These are phyloP conservation scores for Fagopyrum esculentum DNA, from an alignment of 148 eudicot species.

Conservation along the genomic window DNA sequence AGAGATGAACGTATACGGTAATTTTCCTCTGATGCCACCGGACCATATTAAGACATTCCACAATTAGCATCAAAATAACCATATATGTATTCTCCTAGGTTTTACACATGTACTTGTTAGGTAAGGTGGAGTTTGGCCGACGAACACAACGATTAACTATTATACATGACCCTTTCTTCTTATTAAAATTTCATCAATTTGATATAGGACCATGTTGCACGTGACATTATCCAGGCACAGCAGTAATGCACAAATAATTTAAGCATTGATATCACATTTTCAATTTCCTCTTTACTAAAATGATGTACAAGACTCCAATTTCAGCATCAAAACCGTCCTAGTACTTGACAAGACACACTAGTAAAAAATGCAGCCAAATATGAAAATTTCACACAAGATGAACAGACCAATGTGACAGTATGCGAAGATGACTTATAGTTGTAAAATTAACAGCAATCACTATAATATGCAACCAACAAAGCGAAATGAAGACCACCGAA, in stretches of 20 bases:
- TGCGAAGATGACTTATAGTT: neutral
- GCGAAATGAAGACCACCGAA: neutral
- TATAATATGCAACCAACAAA: neutral
- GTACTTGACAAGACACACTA: neutral
- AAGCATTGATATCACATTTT: constrained; percentile 4
- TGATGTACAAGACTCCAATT: neutral
- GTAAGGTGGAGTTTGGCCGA: neutral
- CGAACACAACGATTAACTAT: neutral
- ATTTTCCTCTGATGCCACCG: neutral
- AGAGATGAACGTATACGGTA: neutral
- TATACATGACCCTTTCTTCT: neutral
- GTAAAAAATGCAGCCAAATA: neutral
- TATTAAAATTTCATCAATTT: neutral
- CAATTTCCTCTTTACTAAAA: neutral
- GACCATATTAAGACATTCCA: neutral
- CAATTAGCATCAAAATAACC: neutral
- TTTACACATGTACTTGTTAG: neutral
- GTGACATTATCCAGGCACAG: neutral
- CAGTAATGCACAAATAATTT: neutral
- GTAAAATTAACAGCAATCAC: neutral
- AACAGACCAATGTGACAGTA: neutral
- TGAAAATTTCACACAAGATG: neutral
- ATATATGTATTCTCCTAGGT: neutral
- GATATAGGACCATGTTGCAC: neutral
- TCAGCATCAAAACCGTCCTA: neutral